Evolutionary conservation across 1,284 basidiomycete genomes (phyloP), one percentile per base, ranked within the genome.

Genomic region (Ceratobasidium theobromae): DNA sequence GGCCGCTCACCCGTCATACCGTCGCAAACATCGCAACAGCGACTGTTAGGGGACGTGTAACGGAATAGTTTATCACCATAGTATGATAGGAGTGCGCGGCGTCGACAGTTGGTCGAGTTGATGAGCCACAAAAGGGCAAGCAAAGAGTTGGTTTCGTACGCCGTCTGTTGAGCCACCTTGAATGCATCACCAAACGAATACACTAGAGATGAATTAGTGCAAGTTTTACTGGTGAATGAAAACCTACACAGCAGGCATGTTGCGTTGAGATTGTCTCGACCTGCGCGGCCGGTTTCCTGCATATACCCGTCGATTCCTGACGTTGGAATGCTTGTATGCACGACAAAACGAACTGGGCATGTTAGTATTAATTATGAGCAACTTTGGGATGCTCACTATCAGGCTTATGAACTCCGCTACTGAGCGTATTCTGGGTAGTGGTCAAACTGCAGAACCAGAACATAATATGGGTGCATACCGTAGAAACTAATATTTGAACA

Each of bases 281-380:
- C 62, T 21, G 62, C 62, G 6, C 62, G 62, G 4, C 62, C 62
- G 0, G 62, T 65, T 35, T 65, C 49, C 27, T 65, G 62, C 62
- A 65, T 65, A 35, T 65, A 65, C 8, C 28, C 62, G 38, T 65
- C 62, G 14, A 65, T 65, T 32, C 62, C 62, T 46, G 62, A 35
- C 9, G 62, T 45, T 0, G 62, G 62, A 27, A 65, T 6, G 27
- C 27, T 53, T 28, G 51, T 46, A 12, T 65, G 62, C 6, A 65
- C 62, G 5, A 65, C 51, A 46, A 65, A 65, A 14, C 62, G 62
- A 27, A 65, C 62, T 65, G 12, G 3, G 4, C 18, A 46, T 3
- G 27, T 65, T 35, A 53, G 51, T n/a, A 45, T 30, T 40, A 11
- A 33, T 23, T n/a, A 30, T n/a, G n/a, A 43, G 3, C 21, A 14